phyloP scores from a whole-genome alignment of 78 protist species.

The Dictyostelium purpureum region DNA sequence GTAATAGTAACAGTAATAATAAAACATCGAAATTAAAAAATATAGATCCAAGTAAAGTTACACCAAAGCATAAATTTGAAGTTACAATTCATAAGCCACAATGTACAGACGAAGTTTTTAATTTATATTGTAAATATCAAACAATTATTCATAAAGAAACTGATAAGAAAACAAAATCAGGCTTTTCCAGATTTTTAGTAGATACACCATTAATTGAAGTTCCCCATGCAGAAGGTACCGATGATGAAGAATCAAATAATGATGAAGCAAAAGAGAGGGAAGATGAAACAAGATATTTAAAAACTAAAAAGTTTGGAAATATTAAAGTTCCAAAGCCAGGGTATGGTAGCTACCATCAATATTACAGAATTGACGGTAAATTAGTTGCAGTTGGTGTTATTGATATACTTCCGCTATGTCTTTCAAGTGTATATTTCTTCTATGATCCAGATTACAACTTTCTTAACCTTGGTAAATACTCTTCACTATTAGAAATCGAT shows the following conservation, averaged over 20 bases:
- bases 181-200: constrained; percentile 28
- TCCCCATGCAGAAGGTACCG: neutral
- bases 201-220: constrained; percentile 42
- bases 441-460: constrained; percentile 86
- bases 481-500: constrained; percentile 61
- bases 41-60: neutral
- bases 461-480: constrained; percentile 77
- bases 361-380: constrained; percentile 86
- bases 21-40: too few species aligned
- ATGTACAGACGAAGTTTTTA: constrained; percentile 44
- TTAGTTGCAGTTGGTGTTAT: constrained; percentile 90
- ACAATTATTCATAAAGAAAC: constrained; percentile 28
- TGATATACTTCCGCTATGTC: constrained; percentile 87
- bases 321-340: constrained; percentile 32
- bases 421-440: constrained; percentile 88
- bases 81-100: constrained; percentile 33
- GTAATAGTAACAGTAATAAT: too few species aligned
- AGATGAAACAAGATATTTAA: neutral
- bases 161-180: constrained; percentile 5
- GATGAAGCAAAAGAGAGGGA: neutral
- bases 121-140: constrained; percentile 60
- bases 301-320: neutral
- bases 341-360: constrained; percentile 87
- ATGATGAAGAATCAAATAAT: neutral
- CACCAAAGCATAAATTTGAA: constrained; percentile 11